A percentile compares a stretch with the other conserved stretches of the same genome.
Conservation (phyloP, 352 stramenopile species). For the Pythium myriotylum region DNA sequence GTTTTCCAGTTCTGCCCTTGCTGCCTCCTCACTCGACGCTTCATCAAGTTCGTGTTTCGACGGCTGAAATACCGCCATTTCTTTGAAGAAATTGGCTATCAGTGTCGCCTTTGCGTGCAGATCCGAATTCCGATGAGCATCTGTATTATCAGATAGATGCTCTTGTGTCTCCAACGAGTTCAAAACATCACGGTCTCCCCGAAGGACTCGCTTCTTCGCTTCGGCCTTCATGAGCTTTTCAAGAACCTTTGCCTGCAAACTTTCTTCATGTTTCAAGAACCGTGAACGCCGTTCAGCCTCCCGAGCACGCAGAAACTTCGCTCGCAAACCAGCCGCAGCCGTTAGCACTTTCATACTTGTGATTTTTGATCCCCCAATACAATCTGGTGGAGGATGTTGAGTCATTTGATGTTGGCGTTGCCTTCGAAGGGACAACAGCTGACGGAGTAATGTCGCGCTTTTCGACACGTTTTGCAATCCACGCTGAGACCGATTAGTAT, state of each 20-base stretch:
- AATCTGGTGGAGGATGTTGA: constrained; percentile 32
- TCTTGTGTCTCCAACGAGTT: not conserved
- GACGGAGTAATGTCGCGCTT: constrained; percentile 35
- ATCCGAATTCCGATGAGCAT: not conserved
- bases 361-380: constrained; percentile 41
- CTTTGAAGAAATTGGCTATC: constrained; percentile 50
- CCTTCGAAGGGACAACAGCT: constrained; percentile 46
- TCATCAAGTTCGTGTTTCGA: constrained; percentile 28
- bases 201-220: constrained; percentile 13
- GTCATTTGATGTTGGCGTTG: constrained; percentile 30
- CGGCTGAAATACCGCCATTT: constrained; percentile 52
- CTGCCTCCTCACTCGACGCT: constrained; percentile 8
- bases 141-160: not conserved
- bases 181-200: not conserved
- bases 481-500: not conserved
- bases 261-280: constrained; percentile 28
- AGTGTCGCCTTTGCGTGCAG: constrained; percentile 29
- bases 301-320: constrained; percentile 51
- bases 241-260: constrained; percentile 26
- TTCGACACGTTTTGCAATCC: constrained; percentile 1
- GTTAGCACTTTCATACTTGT: constrained; percentile 33
- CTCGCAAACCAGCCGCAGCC: constrained; percentile 41
- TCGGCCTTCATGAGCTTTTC: constrained; percentile 20
- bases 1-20: constrained; percentile 29
- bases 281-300: constrained; percentile 34